Evolutionary conservation across 192 early-diverging fungal species (phyloP).

Genomic region (Coemansia sp.): DNA sequence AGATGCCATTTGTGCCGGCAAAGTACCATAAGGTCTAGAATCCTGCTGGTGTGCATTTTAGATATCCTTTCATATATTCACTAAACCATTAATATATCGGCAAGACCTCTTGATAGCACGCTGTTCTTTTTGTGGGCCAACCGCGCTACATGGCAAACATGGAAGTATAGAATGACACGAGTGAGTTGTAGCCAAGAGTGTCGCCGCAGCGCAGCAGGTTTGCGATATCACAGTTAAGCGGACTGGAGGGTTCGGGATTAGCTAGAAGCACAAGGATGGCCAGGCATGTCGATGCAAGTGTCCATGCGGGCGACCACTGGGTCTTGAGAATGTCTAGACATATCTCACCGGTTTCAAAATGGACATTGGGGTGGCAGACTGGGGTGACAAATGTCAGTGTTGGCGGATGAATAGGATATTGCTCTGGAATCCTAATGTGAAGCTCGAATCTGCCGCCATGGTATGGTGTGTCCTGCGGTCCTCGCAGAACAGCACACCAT

Average conservation of each 20-base stretch:
- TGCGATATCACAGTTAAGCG: conserved; percentile 94
- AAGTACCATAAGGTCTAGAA: conserved; percentile 68
- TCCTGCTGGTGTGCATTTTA: neutral
- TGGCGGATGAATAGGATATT: conserved; percentile 76
- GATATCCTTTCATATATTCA: neutral
- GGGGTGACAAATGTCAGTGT: conserved; percentile 74
- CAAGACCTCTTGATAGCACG: too few relatives aligned
- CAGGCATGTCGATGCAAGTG: conserved; percentile 78
- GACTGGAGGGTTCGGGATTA: conserved; percentile 85
- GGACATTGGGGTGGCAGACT: conserved; percentile 95
- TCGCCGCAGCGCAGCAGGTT: conserved; percentile 90
- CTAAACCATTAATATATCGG: too few relatives aligned
- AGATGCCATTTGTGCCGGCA: conserved; percentile 94
- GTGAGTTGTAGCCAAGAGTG: conserved; percentile 77
- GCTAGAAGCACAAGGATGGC: conserved; percentile 84
- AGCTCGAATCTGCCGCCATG: conserved; percentile 83
- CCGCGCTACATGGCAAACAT: conserved; percentile 60
- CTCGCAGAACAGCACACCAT: conserved; percentile 55
- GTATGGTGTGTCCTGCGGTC: conserved; percentile 52
- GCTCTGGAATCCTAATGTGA: conserved; percentile 68
- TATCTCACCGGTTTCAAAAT: conserved; percentile 94
- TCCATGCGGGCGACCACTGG: conserved; percentile 96
- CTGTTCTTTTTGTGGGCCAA: too few relatives aligned
- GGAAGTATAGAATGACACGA: conserved; percentile 83
- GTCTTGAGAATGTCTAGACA: conserved; percentile 94